These are phyloP conservation scores for Fusarium verrucosum DNA, from an alignment of 2,329 filamentous ascomycete genomes.

Conservation along the genomic window DNA sequence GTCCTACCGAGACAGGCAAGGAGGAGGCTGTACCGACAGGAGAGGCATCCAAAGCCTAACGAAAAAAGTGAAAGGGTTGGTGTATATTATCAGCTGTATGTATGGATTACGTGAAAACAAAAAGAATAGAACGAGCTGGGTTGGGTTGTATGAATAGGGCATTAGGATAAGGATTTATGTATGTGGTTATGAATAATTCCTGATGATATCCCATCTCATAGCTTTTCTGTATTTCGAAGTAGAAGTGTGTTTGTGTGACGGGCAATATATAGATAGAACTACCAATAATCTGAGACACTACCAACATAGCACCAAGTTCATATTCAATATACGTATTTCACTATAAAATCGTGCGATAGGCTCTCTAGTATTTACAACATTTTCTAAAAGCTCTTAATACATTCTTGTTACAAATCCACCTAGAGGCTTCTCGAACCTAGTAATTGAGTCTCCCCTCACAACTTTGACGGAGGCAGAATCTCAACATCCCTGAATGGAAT, in stretches of 20 bases:
- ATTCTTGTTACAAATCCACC: background rate
- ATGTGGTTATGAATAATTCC: constrained; percentile 22
- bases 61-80: constrained; percentile 2
- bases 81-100: constrained; percentile 42
- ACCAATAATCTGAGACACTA: constrained; percentile 1
- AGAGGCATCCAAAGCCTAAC: constrained; percentile 32
- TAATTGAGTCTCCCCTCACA: constrained; percentile 40
- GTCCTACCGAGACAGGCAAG: constrained; percentile 32
- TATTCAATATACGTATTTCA: background rate
- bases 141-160: constrained; percentile 39
- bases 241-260: constrained; percentile 9
- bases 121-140: constrained; percentile 20
- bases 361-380: background rate
- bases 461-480: constrained; percentile 48
- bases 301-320: background rate
- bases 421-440: background rate
- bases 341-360: background rate
- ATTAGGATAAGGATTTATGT: constrained; percentile 8
- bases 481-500: constrained; percentile 67
- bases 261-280: background rate
- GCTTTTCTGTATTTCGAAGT: constrained; percentile 12
- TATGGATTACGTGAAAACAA: constrained; percentile 17
- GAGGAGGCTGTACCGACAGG: constrained; percentile 17
- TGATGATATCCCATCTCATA: constrained; percentile 31
- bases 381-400: background rate